These are phyloP conservation scores for Phytophthora kernoviae DNA, from an alignment of 352 stramenopile genomes.

Conservation along the genomic window DNA sequence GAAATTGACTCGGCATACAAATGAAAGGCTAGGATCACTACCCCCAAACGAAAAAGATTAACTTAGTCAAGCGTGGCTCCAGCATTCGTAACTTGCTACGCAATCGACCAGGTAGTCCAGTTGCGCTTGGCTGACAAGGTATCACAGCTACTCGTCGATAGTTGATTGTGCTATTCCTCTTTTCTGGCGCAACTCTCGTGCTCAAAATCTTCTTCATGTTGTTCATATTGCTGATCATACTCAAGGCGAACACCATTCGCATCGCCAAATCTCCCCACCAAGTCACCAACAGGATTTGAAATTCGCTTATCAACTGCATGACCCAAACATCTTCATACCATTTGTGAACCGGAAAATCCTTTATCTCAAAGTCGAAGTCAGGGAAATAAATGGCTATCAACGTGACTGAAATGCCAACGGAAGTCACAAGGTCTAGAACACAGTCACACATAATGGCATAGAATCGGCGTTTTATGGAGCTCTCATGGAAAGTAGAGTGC, in stretches of 20 bases:
- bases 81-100: neutral
- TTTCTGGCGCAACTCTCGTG: neutral
- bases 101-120: neutral
- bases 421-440: constrained; percentile 29
- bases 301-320: constrained; percentile 28
- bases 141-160: neutral
- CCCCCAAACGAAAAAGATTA: constrained; percentile 29
- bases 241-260: constrained; percentile 42
- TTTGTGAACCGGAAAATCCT: constrained; percentile 7
- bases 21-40: constrained; percentile 24
- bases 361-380: constrained; percentile 11
- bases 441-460: constrained; percentile 20
- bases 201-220: constrained; percentile 38
- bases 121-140: neutral
- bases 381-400: constrained; percentile 17
- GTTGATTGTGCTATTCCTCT: neutral
- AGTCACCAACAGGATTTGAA: constrained; percentile 37
- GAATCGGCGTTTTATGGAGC: constrained; percentile 1
- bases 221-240: constrained; percentile 35
- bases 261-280: constrained; percentile 41
- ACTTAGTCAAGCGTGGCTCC: constrained; percentile 3
- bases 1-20: constrained; percentile 8
- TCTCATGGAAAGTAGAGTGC: constrained; percentile 3
- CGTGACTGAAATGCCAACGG: constrained; percentile 23
- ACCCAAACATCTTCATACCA: constrained; percentile 34